These are phyloP conservation scores for Whalleya microplaca DNA, from an alignment of 2,329 filamentous ascomycete genomes.

Conservation along the genomic window DNA sequence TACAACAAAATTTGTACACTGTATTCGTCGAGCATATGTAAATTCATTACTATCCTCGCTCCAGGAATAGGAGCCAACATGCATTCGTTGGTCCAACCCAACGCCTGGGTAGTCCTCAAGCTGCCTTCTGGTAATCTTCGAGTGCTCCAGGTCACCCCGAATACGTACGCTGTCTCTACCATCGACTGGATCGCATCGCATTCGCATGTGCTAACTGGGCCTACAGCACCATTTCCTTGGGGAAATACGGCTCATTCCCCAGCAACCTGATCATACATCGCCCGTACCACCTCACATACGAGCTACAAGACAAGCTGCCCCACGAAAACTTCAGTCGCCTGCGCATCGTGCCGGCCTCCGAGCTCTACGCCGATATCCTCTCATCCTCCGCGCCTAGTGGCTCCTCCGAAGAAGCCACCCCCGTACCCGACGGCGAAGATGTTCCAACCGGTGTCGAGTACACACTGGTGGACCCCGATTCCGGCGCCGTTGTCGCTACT, in stretches of 20 bases:
- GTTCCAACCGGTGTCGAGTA: slow-evolving; percentile 50
- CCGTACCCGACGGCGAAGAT: slow-evolving; percentile 42
- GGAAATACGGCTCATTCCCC: slow-evolving; percentile 91
- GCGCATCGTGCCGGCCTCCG: slow-evolving; percentile 77
- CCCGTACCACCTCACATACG: slow-evolving; percentile 89
- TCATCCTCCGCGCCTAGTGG: slow-evolving; percentile 43
- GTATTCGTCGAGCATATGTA: no score
- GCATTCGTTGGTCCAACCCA: slow-evolving; percentile 55
- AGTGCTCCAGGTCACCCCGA: slow-evolving; percentile 61
- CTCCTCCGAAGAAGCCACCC: slow-evolving; percentile 41
- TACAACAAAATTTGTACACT: no score
- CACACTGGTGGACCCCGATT: slow-evolving; percentile 49
- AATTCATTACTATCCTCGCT: no score
- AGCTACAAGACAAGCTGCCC: slow-evolving; percentile 74
- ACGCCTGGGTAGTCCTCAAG: slow-evolving; percentile 63
- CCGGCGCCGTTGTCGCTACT: slow-evolving; percentile 54
- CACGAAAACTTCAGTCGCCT: slow-evolving; percentile 69
- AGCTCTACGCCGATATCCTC: slow-evolving; percentile 82
- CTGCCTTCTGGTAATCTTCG: slow-evolving; percentile 62
- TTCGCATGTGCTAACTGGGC: slow-evolving; percentile 7
- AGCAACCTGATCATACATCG: slow-evolving; percentile 89
- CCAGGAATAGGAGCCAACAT: slow-evolving; percentile 35
- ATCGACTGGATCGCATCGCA: slow-evolving; percentile 11
- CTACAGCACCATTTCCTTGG: slow-evolving; percentile 78
- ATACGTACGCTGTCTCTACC: slow-evolving; percentile 54